These are phyloP conservation scores for Chiua virens DNA, from an alignment of 768 basidiomycete genomes.

Conservation along the genomic window DNA sequence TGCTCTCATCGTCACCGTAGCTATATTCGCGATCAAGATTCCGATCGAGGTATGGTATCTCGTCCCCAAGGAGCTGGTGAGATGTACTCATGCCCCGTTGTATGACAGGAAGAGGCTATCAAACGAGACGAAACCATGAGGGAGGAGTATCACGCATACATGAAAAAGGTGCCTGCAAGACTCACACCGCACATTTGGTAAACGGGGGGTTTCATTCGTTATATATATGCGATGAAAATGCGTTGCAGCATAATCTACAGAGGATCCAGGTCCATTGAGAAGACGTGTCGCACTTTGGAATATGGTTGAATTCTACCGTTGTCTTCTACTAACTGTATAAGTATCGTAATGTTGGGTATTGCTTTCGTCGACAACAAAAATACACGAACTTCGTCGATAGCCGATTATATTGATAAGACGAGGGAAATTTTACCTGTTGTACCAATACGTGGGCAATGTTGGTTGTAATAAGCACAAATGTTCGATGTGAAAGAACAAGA, in stretches of 20 bases:
- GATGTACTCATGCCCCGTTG: not conserved
- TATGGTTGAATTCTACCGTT: too few relatives aligned
- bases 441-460: not conserved
- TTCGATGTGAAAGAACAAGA: not conserved
- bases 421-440: conserved; percentile 9
- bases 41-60: conserved; percentile 33
- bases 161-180: conserved; percentile 11
- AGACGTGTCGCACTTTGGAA: too few relatives aligned
- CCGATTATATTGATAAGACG: not conserved
- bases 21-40: conserved; percentile 29
- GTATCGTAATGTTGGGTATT: conserved; percentile 6
- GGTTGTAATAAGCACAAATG: too few relatives aligned
- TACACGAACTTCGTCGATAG: conserved; percentile 1
- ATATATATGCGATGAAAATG: too few relatives aligned
- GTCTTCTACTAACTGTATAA: not conserved
- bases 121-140: not conserved
- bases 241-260: too few relatives aligned
- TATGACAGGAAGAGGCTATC: conserved; percentile 7
- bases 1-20: conserved; percentile 13
- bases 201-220: not conserved
- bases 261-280: too few relatives aligned
- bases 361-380: not conserved
- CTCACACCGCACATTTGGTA: conserved; percentile 12
- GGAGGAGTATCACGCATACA: conserved; percentile 10
- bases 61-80: too few relatives aligned